phyloP scores from a whole-genome alignment of 768 basidiomycete genomes.

The Scleroderma citrinum region DNA sequence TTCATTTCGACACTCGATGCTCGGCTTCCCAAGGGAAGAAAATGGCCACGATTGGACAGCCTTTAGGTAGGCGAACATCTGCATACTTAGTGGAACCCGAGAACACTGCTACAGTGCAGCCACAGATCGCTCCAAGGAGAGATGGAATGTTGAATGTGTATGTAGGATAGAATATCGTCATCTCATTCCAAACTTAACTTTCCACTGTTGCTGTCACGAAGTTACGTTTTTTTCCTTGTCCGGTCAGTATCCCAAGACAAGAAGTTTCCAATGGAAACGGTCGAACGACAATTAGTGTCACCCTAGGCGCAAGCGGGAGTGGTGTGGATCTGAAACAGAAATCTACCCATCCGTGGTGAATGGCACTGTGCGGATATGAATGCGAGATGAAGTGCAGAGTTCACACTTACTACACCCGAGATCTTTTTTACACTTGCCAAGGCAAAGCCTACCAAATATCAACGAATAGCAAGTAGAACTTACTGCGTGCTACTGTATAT shows the following conservation, averaged over 20 bases:
- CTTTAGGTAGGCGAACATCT: no score
- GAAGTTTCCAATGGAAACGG: no score
- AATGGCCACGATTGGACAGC: no score
- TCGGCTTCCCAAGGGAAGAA: no score
- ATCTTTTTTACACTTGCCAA: background rate
- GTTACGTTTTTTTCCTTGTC: background rate
- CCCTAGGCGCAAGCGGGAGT: background rate
- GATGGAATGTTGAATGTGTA: background rate
- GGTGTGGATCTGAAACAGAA: background rate
- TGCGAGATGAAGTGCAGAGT: constrained; percentile 7
- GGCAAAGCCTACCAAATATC: background rate
- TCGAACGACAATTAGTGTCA: no score
- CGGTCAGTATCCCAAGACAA: background rate
- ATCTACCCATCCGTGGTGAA: constrained; percentile 17
- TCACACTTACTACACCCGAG: constrained; percentile 7
- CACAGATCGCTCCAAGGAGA: background rate
- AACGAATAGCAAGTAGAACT: background rate
- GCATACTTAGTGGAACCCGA: no score
- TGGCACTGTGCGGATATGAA: constrained; percentile 28
- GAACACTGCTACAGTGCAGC: no score
- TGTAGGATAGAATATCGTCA: background rate
- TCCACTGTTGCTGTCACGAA: background rate
- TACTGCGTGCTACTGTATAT: background rate
- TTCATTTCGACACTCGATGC: no score
- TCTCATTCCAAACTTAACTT: background rate